Evolutionary conservation across 2,329 filamentous ascomycete species (phyloP), one percentile per base, ranked within the genome.

Genomic region (Elsinoe arachidis): DNA sequence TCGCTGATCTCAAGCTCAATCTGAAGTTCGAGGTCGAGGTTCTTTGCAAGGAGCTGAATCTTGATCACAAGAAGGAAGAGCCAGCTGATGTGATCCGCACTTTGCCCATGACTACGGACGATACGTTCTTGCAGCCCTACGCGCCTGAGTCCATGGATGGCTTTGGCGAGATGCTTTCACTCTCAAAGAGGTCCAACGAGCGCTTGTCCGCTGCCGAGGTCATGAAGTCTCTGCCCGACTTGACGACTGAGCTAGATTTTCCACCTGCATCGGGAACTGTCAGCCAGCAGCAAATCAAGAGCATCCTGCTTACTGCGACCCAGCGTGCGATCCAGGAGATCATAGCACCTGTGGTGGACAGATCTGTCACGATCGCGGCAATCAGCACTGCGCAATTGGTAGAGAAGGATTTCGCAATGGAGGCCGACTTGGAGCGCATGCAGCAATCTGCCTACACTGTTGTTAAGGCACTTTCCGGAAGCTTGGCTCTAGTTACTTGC

Each of bases 1-100:
- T 88, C 66, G 90, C 89, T 12, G 92, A 96, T 65, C 77, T 99
- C 57, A 97, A 97, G 70, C 81, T 99, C 37, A 97, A 97, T 64
- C 84, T 96, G 54, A 99, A 97, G 66, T 99, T 99, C 65, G 93
- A 99, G 71, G 97, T 99, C 58, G 93, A 99, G 72, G 91, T 99
- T 23, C 80, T 99, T 21, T 99, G 91, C 77, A 95, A 95, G 69
- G 91, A 91, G 11, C 77, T 99, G 14, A 86, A 86, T 56, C 78
- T 97, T n/a, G 90, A 97, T 61, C 87, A 96, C 72, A 96, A 95
- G 73, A 86, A 82, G 59, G 90, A 97, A 61, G 87, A 95, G 64
- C 89, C 92, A 0, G 89, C 91, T 0, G 85, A 87, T 19, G 86
- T 91, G 67, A 93, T 99, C 57, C 81, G 91, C 61, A 88, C 90